phyloP scores from a whole-genome alignment of 148 eudicot species.

The Chenopodium album region DNA sequence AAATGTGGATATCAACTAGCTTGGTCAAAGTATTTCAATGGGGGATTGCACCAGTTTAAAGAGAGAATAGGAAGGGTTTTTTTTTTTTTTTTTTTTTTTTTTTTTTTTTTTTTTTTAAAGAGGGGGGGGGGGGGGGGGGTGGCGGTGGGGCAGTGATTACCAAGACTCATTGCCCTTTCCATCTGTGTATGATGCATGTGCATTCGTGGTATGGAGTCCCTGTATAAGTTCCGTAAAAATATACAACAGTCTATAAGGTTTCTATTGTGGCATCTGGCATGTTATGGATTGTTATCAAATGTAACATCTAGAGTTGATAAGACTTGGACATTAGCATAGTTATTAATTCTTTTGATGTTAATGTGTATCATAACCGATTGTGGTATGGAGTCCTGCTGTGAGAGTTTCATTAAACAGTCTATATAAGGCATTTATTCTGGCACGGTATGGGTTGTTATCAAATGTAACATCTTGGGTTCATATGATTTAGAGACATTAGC shows the following conservation, averaged over 20 bases:
- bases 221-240: background rate
- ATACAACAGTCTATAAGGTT: background rate
- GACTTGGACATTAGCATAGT: background rate
- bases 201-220: background rate
- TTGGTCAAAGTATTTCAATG: too few species aligned
- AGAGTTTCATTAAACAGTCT: background rate
- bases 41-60: too few species aligned
- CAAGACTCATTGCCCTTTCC: too few species aligned
- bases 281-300: background rate
- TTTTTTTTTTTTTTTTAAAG: too few species aligned
- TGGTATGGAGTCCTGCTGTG: background rate
- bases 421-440: background rate
- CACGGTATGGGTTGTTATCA: background rate
- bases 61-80: too few species aligned
- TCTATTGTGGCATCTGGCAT: background rate
- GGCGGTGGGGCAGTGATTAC: too few species aligned
- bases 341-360: background rate
- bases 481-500: slow-evolving; percentile 2
- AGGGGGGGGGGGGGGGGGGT: too few species aligned
- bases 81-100: too few species aligned
- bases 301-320: background rate
- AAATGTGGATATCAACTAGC: too few species aligned
- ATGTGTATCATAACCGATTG: background rate
- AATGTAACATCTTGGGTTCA: background rate
- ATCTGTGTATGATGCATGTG: background rate